phyloP scores from a whole-genome alignment of 768 basidiomycete species.

The Mycena rebaudengoi region DNA sequence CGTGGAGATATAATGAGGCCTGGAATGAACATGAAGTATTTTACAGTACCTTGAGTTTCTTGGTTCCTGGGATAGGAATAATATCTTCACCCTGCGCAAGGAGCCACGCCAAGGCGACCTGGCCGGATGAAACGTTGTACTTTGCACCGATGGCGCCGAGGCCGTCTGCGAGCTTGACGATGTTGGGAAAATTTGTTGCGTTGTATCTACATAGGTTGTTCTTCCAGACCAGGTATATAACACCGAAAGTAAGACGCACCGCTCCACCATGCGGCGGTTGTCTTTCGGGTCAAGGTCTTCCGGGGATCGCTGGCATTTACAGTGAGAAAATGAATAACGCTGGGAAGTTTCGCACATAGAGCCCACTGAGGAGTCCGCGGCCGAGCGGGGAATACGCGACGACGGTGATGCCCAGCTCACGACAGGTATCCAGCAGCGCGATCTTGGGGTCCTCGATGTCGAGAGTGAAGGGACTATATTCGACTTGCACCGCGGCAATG shows the following conservation, averaged over 20 bases:
- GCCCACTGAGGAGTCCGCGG: slow-evolving; percentile 46
- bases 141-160: slow-evolving; percentile 47
- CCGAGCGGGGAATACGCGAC: slow-evolving; percentile 45
- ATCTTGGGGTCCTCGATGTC: slow-evolving; percentile 38
- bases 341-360: slow-evolving; percentile 32
- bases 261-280: slow-evolving; percentile 44
- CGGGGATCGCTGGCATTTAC: slow-evolving; percentile 38
- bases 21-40: background rate
- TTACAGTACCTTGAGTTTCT: background rate
- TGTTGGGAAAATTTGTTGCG: slow-evolving; percentile 53
- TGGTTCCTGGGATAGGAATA: slow-evolving; percentile 32
- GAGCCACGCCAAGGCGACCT: slow-evolving; percentile 58
- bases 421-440: slow-evolving; percentile 35
- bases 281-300: slow-evolving; percentile 50
- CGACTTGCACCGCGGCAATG: slow-evolving; percentile 44
- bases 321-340: background rate
- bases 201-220: slow-evolving; percentile 33
- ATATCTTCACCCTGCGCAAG: slow-evolving; percentile 55
- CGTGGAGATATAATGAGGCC: background rate
- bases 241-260: slow-evolving; percentile 28
- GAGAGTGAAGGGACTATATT: slow-evolving; percentile 42
- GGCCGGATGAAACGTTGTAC: slow-evolving; percentile 52
- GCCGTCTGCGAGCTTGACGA: slow-evolving; percentile 48
- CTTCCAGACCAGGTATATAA: slow-evolving; percentile 8
- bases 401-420: slow-evolving; percentile 45